phyloP scores from a whole-genome alignment of 116 monocot genomes.

The Dioscorea cayenensis region DNA sequence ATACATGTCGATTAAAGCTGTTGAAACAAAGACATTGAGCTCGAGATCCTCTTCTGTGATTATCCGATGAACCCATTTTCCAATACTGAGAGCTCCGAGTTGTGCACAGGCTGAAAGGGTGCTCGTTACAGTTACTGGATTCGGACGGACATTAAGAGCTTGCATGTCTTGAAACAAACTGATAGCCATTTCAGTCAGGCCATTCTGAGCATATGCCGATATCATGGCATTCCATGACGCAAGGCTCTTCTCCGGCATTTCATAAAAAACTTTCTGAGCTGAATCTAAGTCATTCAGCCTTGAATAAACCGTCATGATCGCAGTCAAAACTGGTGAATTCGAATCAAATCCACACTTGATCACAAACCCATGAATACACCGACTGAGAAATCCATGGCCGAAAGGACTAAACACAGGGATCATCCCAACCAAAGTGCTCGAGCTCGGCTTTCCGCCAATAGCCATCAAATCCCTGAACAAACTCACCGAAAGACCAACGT shows the following conservation, averaged over 20 bases:
- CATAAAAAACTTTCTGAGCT: slow-evolving; percentile 31
- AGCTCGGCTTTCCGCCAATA: slow-evolving; percentile 14
- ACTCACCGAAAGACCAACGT: slow-evolving; percentile 15
- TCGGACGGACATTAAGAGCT: slow-evolving; percentile 25
- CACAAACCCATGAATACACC: slow-evolving; percentile 30
- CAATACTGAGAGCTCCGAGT: slow-evolving; percentile 44
- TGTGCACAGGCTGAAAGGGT: slow-evolving; percentile 63
- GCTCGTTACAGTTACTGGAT: slow-evolving; percentile 43
- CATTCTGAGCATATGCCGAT: slow-evolving; percentile 53
- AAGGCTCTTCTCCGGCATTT: slow-evolving; percentile 32
- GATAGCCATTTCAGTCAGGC: slow-evolving; percentile 40
- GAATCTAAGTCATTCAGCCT: slow-evolving; percentile 35
- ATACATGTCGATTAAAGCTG: slow-evolving; percentile 78
- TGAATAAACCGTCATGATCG: slow-evolving; percentile 39
- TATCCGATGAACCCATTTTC: slow-evolving; percentile 43
- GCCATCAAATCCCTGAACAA: slow-evolving; percentile 34
- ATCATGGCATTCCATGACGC: slow-evolving; percentile 66
- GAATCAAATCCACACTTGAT: slow-evolving; percentile 29
- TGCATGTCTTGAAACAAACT: slow-evolving; percentile 45
- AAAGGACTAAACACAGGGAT: slow-evolving; percentile 41
- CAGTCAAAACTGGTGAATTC: slow-evolving; percentile 27
- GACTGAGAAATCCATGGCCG: slow-evolving; percentile 22
- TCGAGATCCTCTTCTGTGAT: slow-evolving; percentile 33
- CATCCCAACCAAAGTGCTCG: slow-evolving; percentile 40
- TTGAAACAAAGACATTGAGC: slow-evolving; percentile 46